phyloP scores from a whole-genome alignment of 305 asterid genomes.

The Stenogyne calaminthoides region DNA sequence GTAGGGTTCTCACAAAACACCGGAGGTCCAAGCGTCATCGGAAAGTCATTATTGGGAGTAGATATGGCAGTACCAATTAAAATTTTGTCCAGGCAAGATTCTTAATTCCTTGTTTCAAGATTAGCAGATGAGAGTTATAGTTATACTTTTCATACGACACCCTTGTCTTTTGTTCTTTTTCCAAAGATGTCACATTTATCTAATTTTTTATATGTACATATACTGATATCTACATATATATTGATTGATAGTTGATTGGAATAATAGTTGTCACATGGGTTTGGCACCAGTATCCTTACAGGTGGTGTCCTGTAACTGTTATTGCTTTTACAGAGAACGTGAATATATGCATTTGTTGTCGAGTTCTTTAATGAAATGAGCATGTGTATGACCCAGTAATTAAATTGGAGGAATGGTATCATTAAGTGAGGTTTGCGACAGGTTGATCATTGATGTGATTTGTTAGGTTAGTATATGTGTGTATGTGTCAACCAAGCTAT shows the following conservation, averaged over 20 bases:
- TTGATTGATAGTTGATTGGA: conserved; percentile 12
- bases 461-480: not conserved
- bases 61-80: conserved; percentile 38
- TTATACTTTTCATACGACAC: conserved; percentile 31
- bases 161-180: conserved; percentile 8
- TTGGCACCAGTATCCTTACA: not conserved
- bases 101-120: conserved; percentile 50
- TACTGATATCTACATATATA: conserved; percentile 11
- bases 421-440: not conserved
- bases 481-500: not conserved
- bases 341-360: not conserved
- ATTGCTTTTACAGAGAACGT: not conserved
- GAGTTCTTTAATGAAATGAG: conserved; percentile 15
- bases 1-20: conserved; percentile 48
- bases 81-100: conserved; percentile 44
- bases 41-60: conserved; percentile 55
- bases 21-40: conserved; percentile 69
- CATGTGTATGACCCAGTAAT: conserved; percentile 8
- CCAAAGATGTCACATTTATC: conserved; percentile 29
- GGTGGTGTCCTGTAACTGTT: not conserved
- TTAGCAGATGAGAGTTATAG: conserved; percentile 42
- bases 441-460: not conserved
- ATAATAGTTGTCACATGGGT: conserved; percentile 23
- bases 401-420: not conserved
- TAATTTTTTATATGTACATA: conserved; percentile 42